Base-by-base conservation (phyloP, 768 basidiomycete species). In the Leccinum broughii region DNA sequence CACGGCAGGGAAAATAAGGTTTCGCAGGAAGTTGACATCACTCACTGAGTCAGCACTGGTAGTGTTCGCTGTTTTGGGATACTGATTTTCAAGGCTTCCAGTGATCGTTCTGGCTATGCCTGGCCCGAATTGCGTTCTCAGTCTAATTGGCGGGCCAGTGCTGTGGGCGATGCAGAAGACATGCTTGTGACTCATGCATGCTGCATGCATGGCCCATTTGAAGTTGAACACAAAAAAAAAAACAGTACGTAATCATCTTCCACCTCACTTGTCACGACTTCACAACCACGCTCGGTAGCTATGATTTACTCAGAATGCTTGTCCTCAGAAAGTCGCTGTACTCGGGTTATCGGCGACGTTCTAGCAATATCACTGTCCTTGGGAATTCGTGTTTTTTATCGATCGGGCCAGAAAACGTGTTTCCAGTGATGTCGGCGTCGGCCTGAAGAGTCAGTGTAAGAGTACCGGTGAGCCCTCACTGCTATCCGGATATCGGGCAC, bases 381-480 rank as follows among this genome's bases (percentile, higher is more conserved):
- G 15, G 34, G 11, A 46, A 56, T 15, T 52, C 2, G 32, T 32
- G 8, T 9, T 15, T 39, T 6, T 10, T 20, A 4, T 44, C 6
- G n/a, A 26, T 35, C 1, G 5, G 41, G 44, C 53, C 62, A 59
- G 62, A 51, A 46, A 26, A 34, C 22, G 34, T 63, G 62, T 5
- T 4, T 55, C 50, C 5, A 55, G 30, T 7, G 4, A 26, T 41
- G 17, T 13, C 20, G 34, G n/a, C 8, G 10, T 0, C 13, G 15
- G 28, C 14, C 9, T 37, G 4, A n/a, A n/a, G n/a, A 28, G 28
- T 4, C 48, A 35, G 39, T 48, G 48, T 51, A 34, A 30, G 8
- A 28, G 28, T 28, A 28, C 20, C 30, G 9, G 32, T 30, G 24
- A 54, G 15, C 22, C 11, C 20, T 22, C 13, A 24, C 3, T 17